phyloP scores from a whole-genome alignment of 345 rosid species.

The Linum usitatissimum region DNA sequence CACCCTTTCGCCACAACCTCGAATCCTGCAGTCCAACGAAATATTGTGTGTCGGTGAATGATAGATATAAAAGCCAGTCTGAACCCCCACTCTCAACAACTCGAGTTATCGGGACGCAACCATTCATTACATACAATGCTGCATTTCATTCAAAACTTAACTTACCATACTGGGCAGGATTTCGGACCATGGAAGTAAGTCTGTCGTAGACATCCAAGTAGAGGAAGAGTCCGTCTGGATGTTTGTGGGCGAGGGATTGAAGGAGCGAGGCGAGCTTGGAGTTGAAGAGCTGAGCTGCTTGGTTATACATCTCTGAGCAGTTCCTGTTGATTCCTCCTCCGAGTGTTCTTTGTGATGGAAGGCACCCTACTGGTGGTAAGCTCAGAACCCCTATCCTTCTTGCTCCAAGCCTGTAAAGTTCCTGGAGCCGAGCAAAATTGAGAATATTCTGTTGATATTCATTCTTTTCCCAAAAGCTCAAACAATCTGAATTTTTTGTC shows the following conservation, averaged over 20 bases:
- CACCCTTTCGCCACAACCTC: constrained; percentile 45
- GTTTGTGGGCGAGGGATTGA: constrained; percentile 18
- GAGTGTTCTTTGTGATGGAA: constrained; percentile 62
- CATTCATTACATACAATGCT: no score
- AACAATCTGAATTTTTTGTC: no score
- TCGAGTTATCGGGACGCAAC: no score
- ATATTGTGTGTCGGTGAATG: no score
- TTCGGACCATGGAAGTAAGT: constrained; percentile 27
- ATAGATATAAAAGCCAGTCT: no score
- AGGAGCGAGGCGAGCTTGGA: constrained; percentile 32
- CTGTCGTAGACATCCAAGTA: constrained; percentile 33
- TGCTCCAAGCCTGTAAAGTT: constrained; percentile 43
- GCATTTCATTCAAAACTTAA: no score
- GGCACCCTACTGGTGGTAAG: constrained; percentile 58
- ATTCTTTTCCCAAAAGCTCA: no score
- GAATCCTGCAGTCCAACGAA: constrained; percentile 33
- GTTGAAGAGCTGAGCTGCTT: constrained; percentile 45
- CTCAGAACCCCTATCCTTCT: constrained; percentile 41
- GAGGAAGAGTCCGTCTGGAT: constrained; percentile 24
- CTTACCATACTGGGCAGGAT: constrained; percentile 45
- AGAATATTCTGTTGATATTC: no score
- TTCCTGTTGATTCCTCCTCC: constrained; percentile 42
- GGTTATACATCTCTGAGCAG: constrained; percentile 34
- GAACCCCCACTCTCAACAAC: no score
- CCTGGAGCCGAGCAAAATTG: constrained; percentile 20